These are phyloP conservation scores for Phytophthora fragariaefolia DNA, from an alignment of 352 stramenopile species.

Conservation along the genomic window DNA sequence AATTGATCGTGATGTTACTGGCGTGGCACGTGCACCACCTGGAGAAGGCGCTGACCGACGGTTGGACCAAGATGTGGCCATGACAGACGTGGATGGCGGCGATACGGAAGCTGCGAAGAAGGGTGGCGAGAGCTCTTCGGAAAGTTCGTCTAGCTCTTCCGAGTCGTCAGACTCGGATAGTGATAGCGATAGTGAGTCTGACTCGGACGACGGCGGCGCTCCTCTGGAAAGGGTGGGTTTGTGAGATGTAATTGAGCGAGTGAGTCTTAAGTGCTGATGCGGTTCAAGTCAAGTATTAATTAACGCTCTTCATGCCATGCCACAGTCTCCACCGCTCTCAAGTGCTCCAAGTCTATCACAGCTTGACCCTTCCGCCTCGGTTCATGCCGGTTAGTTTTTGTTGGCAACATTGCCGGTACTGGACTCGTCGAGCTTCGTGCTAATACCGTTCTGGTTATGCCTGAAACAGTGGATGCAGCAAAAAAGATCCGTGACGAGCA, in stretches of 20 bases:
- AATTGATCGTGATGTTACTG: constrained; percentile 61
- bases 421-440: not conserved
- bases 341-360: constrained; percentile 62
- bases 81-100: constrained; percentile 57
- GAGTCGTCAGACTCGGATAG: constrained; percentile 87
- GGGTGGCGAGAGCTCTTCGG: constrained; percentile 49
- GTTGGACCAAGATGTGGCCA: constrained; percentile 53
- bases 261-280: constrained; percentile 45
- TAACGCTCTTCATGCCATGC: constrained; percentile 40
- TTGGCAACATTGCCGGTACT: not conserved
- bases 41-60: constrained; percentile 36
- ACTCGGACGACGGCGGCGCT: constrained; percentile 76
- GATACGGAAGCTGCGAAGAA: constrained; percentile 47
- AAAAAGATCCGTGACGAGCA: constrained; percentile 86
- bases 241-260: constrained; percentile 58
- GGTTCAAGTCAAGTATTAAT: constrained; percentile 34
- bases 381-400: constrained; percentile 50
- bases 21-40: constrained; percentile 3
- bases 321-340: constrained; percentile 64
- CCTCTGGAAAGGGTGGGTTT: constrained; percentile 89
- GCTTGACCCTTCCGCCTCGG: constrained; percentile 45
- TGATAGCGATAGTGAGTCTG: constrained; percentile 87
- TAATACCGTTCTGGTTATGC: constrained; percentile 21
- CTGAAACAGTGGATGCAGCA: constrained; percentile 48
- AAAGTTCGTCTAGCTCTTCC: constrained; percentile 82